Conservation (phyloP, 163 green algal genomes). For the Chlamydomonas reinhardtii region DNA sequence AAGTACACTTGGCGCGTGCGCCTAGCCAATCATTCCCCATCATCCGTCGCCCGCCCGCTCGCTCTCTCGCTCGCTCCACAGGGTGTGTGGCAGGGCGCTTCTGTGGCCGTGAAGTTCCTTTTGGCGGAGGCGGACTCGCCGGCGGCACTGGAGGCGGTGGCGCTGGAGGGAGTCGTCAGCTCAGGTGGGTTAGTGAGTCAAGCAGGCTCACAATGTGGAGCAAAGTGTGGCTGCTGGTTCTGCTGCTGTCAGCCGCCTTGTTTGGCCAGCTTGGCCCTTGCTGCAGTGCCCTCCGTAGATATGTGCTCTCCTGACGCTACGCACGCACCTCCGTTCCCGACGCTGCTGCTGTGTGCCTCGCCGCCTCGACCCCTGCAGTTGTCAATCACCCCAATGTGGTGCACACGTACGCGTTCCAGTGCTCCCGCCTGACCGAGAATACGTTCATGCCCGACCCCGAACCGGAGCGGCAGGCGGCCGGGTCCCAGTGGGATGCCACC, state of each 20-base stretch:
- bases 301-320: too few relatives aligned
- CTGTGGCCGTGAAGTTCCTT: constrained; percentile 51
- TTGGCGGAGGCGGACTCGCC: not conserved
- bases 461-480: too few relatives aligned
- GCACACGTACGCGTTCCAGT: constrained; percentile 49
- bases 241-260: too few relatives aligned
- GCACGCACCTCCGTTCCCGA: too few relatives aligned
- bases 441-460: constrained; percentile 4
- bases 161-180: constrained; percentile 38
- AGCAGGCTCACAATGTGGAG: too few relatives aligned
- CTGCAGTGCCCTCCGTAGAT: too few relatives aligned
- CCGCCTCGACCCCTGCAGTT: not conserved
- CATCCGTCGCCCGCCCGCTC: too few relatives aligned
- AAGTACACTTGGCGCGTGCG: too few relatives aligned
- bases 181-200: not conserved
- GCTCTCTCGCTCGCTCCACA: not conserved
- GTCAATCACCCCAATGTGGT: constrained; percentile 56
- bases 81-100: constrained; percentile 46
- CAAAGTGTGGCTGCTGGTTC: too few relatives aligned
- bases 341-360: too few relatives aligned
- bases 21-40: too few relatives aligned
- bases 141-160: not conserved
- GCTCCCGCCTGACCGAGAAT: constrained; percentile 10
- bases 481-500: not conserved
- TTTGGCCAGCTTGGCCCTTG: too few relatives aligned